Evolutionary conservation across 345 rosid genomes (phyloP).

Genomic region (Eucalyptus cloeziana): DNA sequence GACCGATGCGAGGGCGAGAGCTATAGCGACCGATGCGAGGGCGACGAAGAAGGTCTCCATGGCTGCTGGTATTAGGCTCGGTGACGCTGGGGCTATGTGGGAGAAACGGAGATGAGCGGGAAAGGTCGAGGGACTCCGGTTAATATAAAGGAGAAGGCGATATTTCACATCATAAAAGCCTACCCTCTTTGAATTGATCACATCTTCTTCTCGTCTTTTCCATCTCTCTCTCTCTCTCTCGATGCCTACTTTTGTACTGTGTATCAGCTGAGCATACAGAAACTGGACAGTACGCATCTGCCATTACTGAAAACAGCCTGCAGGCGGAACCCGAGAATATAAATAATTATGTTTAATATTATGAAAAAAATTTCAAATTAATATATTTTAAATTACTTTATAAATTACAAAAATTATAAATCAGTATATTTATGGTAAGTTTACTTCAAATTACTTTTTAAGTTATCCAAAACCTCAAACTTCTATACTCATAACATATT

Average conservation of each 20-base stretch:
- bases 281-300: background rate
- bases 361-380: too few species aligned
- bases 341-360: background rate
- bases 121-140: background rate
- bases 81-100: too few species aligned
- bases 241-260: background rate
- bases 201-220: background rate
- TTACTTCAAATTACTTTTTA: too few species aligned
- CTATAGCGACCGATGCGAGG: background rate
- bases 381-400: too few species aligned
- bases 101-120: background rate
- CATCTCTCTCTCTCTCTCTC: background rate
- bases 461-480: too few species aligned
- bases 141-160: background rate
- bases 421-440: too few species aligned
- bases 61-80: background rate
- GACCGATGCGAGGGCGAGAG: background rate
- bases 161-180: background rate
- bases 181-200: background rate
- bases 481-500: too few species aligned
- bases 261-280: background rate
- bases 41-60: background rate
- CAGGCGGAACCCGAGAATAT: too few species aligned
- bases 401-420: too few species aligned
- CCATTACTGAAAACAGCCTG: background rate